Evolutionary conservation across 352 stramenopile genomes (phyloP), one percentile per base, ranked within the genome.

Genomic region (Phytophthora fragariae): DNA sequence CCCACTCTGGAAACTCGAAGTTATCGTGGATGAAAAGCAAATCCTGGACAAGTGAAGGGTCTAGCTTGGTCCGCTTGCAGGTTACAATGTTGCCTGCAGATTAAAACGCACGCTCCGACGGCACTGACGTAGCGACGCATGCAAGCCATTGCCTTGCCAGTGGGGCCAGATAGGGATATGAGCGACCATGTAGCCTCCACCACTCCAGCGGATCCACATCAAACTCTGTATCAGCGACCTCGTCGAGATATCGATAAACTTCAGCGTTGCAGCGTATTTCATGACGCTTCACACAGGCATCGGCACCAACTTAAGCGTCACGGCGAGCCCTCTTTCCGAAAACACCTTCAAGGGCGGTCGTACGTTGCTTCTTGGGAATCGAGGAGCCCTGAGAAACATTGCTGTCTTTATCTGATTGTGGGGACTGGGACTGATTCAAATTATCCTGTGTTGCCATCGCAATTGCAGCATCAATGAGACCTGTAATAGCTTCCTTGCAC

Each of bases 11-110:
- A 49, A 49, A 49, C 41, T 49, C 41, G 41, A 49, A 49, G 41
- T 49, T 49, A 49, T 49, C 41, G 41, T 49, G 41, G 41, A 49
- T 49, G 41, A 49, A 49, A 49, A 49, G 41, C 14, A 49, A 19
- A 49, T 19, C 12, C 12, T 12, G 12, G 41, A 19, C 12, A 49
- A 19, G 12, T 49, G 41, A 19, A 49, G 12, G 12, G 12, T 19
- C 12, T 6, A 19, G 39, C 39, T 47, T 47, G 39, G 39, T n/a
- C 39, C 39, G 39, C 39, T 47, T 47, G 12, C 39, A 47, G 12
- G 15, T 47, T 47, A 47, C 14, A 47, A 47, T 47, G 39, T 47
- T 47, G 39, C 39, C 39, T 47, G 39, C 39, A 47, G 39, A 47
- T 47, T 9, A 47, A 47, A 47, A 47, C 39, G 39, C 39, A n/a